A percentile compares a stretch with the other conserved stretches of the same genome.
Evolutionary conservation across 164 flowering plant species (phyloP).

Genomic region (Berberis vulgaris): DNA sequence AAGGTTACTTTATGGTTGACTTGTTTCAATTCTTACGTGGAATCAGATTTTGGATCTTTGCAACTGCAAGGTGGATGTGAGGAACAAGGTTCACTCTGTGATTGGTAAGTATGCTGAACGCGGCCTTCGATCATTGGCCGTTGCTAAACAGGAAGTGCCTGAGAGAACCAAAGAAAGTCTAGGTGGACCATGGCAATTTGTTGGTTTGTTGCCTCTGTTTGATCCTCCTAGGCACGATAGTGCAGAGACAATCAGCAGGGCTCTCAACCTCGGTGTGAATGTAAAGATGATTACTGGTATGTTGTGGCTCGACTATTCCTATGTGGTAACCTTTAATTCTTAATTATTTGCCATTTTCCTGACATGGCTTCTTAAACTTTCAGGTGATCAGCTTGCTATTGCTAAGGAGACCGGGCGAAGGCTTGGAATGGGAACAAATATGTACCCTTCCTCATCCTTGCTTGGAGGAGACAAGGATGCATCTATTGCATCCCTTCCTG

Average conservation of each 20-base stretch:
- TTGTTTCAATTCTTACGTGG: slow-evolving; percentile 1
- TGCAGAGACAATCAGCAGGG: slow-evolving; percentile 33
- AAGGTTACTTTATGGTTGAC: background rate
- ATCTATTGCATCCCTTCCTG: slow-evolving; percentile 31
- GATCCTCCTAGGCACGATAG: slow-evolving; percentile 36
- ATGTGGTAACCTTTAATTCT: background rate
- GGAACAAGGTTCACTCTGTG: slow-evolving; percentile 25
- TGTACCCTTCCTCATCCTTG: slow-evolving; percentile 40
- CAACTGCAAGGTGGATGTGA: slow-evolving; percentile 30
- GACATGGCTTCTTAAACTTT: background rate
- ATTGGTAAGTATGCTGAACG: slow-evolving; percentile 37
- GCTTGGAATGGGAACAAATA: slow-evolving; percentile 45
- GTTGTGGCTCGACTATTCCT: background rate
- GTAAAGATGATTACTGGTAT: slow-evolving; percentile 35
- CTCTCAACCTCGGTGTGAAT: slow-evolving; percentile 33
- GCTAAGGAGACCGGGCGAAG: slow-evolving; percentile 40
- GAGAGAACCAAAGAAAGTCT: slow-evolving; percentile 28
- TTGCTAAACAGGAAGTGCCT: slow-evolving; percentile 33
- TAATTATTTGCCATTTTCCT: background rate
- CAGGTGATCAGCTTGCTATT: slow-evolving; percentile 41
- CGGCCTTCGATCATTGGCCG: slow-evolving; percentile 36
- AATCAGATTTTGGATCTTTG: slow-evolving; percentile 27
- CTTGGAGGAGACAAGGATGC: slow-evolving; percentile 34
- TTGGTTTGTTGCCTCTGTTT: slow-evolving; percentile 31
- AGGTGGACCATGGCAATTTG: slow-evolving; percentile 33